Evolutionary conservation across 2,329 filamentous ascomycete species (phyloP).

Genomic region (Ophiostoma sp.): DNA sequence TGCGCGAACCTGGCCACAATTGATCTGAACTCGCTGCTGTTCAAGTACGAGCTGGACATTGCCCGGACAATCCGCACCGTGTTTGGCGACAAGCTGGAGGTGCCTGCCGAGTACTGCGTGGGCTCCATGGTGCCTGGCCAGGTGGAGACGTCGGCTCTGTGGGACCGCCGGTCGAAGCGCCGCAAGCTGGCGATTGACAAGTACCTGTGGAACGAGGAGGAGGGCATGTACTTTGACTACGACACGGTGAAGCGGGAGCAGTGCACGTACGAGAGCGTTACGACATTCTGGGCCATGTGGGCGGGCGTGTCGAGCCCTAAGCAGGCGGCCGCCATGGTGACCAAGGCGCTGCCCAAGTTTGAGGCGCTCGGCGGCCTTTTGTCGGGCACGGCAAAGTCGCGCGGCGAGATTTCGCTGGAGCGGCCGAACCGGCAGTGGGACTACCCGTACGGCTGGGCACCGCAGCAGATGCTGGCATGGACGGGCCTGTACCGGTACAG

Average conservation of each 20-base stretch:
- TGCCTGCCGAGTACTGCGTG: conserved; percentile 76
- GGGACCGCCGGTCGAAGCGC: conserved; percentile 83
- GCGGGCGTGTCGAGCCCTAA: conserved; percentile 78
- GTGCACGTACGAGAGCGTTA: conserved; percentile 81
- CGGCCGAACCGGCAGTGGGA: conserved; percentile 97
- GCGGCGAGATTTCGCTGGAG: conserved; percentile 71
- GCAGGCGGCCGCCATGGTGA: conserved; percentile 79
- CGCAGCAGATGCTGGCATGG: conserved; percentile 98
- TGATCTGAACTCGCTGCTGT: conserved; percentile 88
- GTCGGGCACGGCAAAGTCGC: conserved; percentile 83
- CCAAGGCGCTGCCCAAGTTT: conserved; percentile 76
- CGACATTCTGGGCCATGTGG: conserved; percentile 97
- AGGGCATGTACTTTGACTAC: conserved; percentile 98
- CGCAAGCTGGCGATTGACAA: conserved; percentile 85
- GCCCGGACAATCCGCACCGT: conserved; percentile 75
- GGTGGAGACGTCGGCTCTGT: conserved; percentile 74
- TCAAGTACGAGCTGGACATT: conserved; percentile 97
- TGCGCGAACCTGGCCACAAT: conserved; percentile 88
- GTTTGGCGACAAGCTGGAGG: conserved; percentile 75
- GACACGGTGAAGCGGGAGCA: conserved; percentile 76
- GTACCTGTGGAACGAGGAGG: conserved; percentile 85
- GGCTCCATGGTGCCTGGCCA: conserved; percentile 61
- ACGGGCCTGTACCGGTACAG: conserved; percentile 86
- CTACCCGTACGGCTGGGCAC: conserved; percentile 96
- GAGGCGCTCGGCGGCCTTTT: conserved; percentile 83